Evolutionary conservation across 2,329 filamentous ascomycete genomes (phyloP), one percentile per base, ranked within the genome.

Genomic region (Sclerotiophoma versabilis): DNA sequence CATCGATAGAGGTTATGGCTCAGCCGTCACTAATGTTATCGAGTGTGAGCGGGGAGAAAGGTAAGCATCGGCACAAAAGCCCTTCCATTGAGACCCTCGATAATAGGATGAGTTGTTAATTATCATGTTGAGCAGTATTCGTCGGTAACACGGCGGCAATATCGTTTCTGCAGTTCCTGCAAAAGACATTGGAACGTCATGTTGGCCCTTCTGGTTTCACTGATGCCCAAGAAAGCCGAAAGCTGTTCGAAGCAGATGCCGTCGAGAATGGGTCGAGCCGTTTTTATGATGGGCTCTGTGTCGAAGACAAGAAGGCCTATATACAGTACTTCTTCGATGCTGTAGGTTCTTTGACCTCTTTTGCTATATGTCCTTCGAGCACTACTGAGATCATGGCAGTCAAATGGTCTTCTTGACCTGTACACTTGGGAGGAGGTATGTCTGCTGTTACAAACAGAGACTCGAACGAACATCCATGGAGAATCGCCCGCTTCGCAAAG

Each of bases 181-280:
- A 81, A 12, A 74, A 80, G 11, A 77, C 75, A 2, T 64, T 80
- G 58, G 77, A 78, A 9, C 78, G 80, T 26, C 77, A 83, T 54
- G 82, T 84, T 49, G 83, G 82, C 0, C 81, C 81, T 1, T 83
- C 81, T 0, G 76, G 78, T 14, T 85, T 84, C 62, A 82, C 83
- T 0, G 77, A 84, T 49, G 80, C 78, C 60, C 73, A 78, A 17
- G 77, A 77, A 33, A 78, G 76, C n/a, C 79, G 83, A 46, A 78
- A 76, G 29, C 83, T 84, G 80, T 77, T 84, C 0, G 82, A 85
- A 62, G 78, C 76, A 14, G 76, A 80, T 23, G 41, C 51, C 33
- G 66, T 70, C 7, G 71, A 69, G 5, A 67, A 71, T 10, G 51
- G 46, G 9, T 58, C 57, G 11, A 60, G 49, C 33, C 43, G 23